Evolutionary conservation across 2,329 filamentous ascomycete species (phyloP), one percentile per base, ranked within the genome.

Genomic region (Fusarium lyarnte): DNA sequence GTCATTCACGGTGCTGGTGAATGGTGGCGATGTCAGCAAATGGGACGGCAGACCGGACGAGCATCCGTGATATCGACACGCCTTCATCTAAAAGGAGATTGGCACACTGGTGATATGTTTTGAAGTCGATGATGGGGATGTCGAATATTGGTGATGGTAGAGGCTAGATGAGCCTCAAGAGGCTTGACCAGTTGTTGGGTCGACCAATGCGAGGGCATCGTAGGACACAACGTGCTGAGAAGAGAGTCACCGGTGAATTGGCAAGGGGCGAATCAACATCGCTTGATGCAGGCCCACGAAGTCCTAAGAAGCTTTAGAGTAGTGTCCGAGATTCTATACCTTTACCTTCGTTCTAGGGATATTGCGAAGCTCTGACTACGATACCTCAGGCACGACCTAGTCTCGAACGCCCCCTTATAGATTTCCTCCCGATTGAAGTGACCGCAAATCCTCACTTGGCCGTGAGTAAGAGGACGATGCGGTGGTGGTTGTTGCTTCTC

Each of bases 61-160:
- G 41, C 12, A 65, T 53, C 68, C 67, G 61, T 46, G 62, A 63
- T 74, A 77, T 36, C 36, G 57, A 61, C 74, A 76, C 66, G 17
- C 74, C 72, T 66, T 43, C 16, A 3, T 17, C 25, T 41, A 45
- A 38, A 52, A 13, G 29, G 25, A 54, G 39, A 14, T 35, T 63
- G 57, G 42, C 6, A 51, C 36, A 31, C 2, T 14, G 41, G 4
- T 31, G 5, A 21, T 27, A 51, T 58, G 31, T 66, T 54, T 67
- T 35, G 72, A 52, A 68, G 67, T 31, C n/a, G 27, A 49, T 23
- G 11, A 25, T n/a, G 52, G 47, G 45, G 12, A 21, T 43, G 12
- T 14, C 7, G 31, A 38, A 12, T 23, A 31, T 13, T 29, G 39
- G 16, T 52, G 17, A 43, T 14, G n/a, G 25, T 27, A n/a, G 35